phyloP scores from a whole-genome alignment of 2,329 filamentous ascomycete genomes.

The Aspergillus piperis region DNA sequence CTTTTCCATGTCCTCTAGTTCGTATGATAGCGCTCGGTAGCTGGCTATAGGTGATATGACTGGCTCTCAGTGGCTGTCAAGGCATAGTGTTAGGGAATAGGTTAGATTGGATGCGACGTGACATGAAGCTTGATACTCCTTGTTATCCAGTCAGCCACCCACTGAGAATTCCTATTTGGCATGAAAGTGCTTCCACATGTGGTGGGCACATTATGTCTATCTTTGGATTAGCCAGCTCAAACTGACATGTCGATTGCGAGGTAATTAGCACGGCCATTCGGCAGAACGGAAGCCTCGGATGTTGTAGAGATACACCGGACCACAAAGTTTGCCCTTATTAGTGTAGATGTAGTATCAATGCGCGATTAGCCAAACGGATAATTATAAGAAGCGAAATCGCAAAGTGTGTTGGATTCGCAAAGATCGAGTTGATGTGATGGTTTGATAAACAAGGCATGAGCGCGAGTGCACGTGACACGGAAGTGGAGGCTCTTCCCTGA shows the following conservation, averaged over 20 bases:
- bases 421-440: neutral
- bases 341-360: neutral
- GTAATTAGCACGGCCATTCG: neutral
- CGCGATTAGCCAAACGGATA: neutral
- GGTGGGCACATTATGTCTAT: too few species aligned
- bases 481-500: constrained; percentile 37
- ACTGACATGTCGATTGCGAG: neutral
- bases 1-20: neutral
- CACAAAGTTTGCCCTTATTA: neutral
- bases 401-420: neutral
- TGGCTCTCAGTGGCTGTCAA: neutral
- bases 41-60: neutral
- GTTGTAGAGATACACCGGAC: neutral
- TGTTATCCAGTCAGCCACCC: too few species aligned
- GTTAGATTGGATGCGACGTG: neutral
- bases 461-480: constrained; percentile 17
- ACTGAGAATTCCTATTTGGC: too few species aligned
- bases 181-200: too few species aligned
- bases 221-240: neutral
- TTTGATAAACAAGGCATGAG: constrained; percentile 5
- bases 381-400: neutral
- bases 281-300: neutral
- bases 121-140: neutral
- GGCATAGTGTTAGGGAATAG: neutral
- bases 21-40: neutral